Evolutionary conservation across 208 protist genomes (phyloP), one percentile per base, ranked within the genome.

Genomic region (Crithidia bombi): DNA sequence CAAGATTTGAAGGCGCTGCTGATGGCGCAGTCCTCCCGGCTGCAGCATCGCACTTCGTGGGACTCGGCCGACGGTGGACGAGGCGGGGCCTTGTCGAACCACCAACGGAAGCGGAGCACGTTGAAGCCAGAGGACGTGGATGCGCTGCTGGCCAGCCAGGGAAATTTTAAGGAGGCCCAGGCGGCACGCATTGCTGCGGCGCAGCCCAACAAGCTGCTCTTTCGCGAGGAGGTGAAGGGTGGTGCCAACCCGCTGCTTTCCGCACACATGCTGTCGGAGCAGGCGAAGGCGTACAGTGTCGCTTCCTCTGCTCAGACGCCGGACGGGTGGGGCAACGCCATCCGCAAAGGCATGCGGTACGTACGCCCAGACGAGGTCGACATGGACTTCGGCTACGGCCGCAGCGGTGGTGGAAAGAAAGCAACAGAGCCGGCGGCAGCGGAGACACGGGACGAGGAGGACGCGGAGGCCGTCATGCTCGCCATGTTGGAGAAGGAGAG

Each of bases 1-100:
- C 59, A 74, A 38, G 47, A 54, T 5, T 65, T 93, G 25, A 86
- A 86, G 64, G 14, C 56, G 19, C 74, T 91, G n/a, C 69, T 90
- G 43, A 81, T 79, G 26, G 67, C 70, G 10, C 88, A 93, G 58
- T 73, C 79, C 14, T 56, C 67, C 12, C 88, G 85, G 5, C 68
- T 93, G 58, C 67, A 72, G 33, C 55, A 41, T 19, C 68, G 73
- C 49, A 28, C 10, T 30, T 35, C 50, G 32, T 23, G 44, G 26
- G 1, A 19, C 15, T 66, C 44, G 5, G 5, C 32, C 21, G 14
- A 51, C 43, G 43, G 15, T 4, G 43, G 21, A 9, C 9, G 9
- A 21, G 41, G 5, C 41, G 28, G 21, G 6, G 46, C 3, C 23
- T 39, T 21, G 46, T 47, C 15, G 12, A 2, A 7, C 26, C 21